phyloP scores from a whole-genome alignment of 2,329 filamentous ascomycete species.

The Colletotrichum liriopes region DNA sequence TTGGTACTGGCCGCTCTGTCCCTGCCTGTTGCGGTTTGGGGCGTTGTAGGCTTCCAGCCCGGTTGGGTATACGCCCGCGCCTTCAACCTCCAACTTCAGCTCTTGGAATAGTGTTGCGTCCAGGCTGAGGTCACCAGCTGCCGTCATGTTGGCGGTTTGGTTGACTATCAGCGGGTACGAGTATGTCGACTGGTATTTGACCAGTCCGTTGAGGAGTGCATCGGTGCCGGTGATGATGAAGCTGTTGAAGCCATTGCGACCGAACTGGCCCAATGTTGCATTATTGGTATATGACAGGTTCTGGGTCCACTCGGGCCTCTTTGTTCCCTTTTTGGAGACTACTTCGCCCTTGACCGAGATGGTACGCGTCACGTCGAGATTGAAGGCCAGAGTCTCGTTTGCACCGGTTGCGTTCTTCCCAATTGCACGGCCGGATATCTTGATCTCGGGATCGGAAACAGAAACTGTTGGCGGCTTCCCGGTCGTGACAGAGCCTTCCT shows the following conservation, averaged over 20 bases:
- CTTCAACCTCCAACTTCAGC: constrained; percentile 55
- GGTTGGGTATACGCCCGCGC: constrained; percentile 67
- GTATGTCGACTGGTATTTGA: constrained; percentile 60
- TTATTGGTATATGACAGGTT: constrained; percentile 68
- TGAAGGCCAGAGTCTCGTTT: constrained; percentile 74
- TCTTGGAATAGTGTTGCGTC: constrained; percentile 60
- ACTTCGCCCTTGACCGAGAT: constrained; percentile 69
- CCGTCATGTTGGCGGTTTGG: constrained; percentile 61
- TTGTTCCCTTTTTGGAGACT: constrained; percentile 61
- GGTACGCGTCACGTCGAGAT: constrained; percentile 68
- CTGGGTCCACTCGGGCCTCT: constrained; percentile 69
- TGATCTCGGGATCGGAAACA: constrained; percentile 60
- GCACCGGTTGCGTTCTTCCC: constrained; percentile 63
- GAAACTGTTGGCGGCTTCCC: constrained; percentile 56
- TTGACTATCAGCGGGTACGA: constrained; percentile 74
- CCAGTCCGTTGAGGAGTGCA: constrained; percentile 41
- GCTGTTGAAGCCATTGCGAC: constrained; percentile 49
- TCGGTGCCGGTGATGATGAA: constrained; percentile 52
- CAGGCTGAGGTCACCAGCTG: constrained; percentile 63
- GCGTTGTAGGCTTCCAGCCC: constrained; percentile 71
- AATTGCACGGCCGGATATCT: constrained; percentile 63
- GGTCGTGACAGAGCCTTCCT: constrained; percentile 65
- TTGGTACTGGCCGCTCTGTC: constrained; percentile 31
- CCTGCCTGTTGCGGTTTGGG: constrained; percentile 44
- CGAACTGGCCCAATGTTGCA: constrained; percentile 54